phyloP scores from a whole-genome alignment of 371 early-diverging fungal species.

The Nematocida displodere region DNA sequence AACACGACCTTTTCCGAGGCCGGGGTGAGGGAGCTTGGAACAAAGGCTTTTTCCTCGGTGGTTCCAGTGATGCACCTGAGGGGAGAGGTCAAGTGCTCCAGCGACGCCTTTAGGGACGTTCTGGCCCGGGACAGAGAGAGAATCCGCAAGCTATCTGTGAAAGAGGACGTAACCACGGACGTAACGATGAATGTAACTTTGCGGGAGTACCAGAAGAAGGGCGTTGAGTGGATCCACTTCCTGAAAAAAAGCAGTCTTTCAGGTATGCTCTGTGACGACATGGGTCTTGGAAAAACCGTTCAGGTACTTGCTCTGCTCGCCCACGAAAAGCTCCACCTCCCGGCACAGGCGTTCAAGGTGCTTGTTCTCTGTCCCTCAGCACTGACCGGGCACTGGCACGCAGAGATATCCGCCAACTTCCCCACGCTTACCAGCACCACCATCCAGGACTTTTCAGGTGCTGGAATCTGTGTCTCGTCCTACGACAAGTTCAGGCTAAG shows the following conservation, averaged over 20 bases:
- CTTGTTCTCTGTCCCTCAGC: constrained; percentile 93
- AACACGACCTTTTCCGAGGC: constrained; percentile 18
- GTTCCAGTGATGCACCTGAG: constrained; percentile 17
- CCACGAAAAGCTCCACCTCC: not conserved
- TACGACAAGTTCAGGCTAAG: constrained; percentile 92
- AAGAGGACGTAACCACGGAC: constrained; percentile 27
- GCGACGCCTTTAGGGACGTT: constrained; percentile 36
- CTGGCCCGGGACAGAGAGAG: constrained; percentile 30
- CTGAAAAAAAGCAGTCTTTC: constrained; percentile 58
- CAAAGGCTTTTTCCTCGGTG: constrained; percentile 20
- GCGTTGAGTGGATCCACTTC: constrained; percentile 64
- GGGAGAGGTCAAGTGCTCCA: not conserved
- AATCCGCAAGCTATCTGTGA: constrained; percentile 43
- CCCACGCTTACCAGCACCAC: constrained; percentile 9
- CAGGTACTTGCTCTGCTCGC: constrained; percentile 67
- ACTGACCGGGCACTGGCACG: constrained; percentile 89
- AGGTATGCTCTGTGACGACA: constrained; percentile 67
- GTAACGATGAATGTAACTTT: constrained; percentile 43
- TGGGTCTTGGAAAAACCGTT: constrained; percentile 94
- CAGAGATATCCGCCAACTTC: constrained; percentile 70
- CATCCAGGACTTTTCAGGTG: constrained; percentile 2
- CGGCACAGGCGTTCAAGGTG: constrained; percentile 67
- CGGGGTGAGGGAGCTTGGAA: constrained; percentile 23
- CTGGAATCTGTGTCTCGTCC: constrained; percentile 19
- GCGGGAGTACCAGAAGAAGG: constrained; percentile 64